Evolutionary conservation across 108 stramenopile genomes (phyloP), one percentile per base, ranked within the genome.

Genomic region (Fistulifera pelliculosa): DNA sequence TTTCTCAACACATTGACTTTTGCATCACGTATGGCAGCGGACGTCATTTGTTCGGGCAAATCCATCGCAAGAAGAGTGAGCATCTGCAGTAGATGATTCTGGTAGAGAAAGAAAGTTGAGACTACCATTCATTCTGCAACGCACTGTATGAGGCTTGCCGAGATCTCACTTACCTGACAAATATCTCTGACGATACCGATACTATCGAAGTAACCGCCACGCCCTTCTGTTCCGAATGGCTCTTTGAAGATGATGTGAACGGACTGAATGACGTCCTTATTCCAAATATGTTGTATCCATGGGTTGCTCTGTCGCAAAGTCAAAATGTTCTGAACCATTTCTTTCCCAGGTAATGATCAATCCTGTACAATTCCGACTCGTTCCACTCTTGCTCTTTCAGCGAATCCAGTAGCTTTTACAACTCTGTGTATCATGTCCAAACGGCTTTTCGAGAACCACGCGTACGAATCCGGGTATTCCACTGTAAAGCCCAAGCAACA

Each of bases 401-500:
- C 5, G 68, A 60, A 38, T 58, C 27, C 22, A 68, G 24, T 16
- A 80, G 45, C 41, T 85, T 70, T 38, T 62, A 62, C 83, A 91
- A 23, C 82, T 78, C 44, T 82, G 87, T 54, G 81, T 67, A 73
- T 98, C 96, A 12, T 77, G 77, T 18, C 98, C 98, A 77, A 99
- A 99, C 0, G 98, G 98, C 70, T 99, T 99, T 70, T 99, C 98
- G 38, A 96, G 79, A 25, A 99, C 79, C 17, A 98, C 63, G 12
- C 96, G 74, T 4, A 73, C 87, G 73, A 83, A 96, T 5, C 79
- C 68, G 0, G 66, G 60, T 68, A 94, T 75, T 31, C 69, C 11
- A 6, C 44, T 45, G 18, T 13, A 8, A 17, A n/a, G n/a, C n/a
- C n/a, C n/a, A n/a, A n/a, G n/a, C 21, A 54, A 83, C 7, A 53